A percentile compares a stretch with the other conserved stretches of the same genome.
Evolutionary conservation across 169 alveolate genomes (phyloP).

Genomic region (Cryptosporidium sp.): DNA sequence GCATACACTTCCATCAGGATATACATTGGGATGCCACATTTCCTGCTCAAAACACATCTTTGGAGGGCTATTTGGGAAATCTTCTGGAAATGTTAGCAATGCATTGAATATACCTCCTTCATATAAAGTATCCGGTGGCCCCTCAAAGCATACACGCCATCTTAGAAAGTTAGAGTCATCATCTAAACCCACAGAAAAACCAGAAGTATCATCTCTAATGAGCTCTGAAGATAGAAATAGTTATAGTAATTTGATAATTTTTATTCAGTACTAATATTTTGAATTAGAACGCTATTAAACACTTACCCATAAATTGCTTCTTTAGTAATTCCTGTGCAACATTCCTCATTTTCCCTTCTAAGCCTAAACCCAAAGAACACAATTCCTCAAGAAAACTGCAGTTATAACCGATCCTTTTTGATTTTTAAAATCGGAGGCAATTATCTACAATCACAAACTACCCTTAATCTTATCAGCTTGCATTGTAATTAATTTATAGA

Average conservation of each 20-base stretch:
- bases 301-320: conserved; percentile 84
- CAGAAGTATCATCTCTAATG: conserved; percentile 87
- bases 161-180: conserved; percentile 91
- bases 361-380: conserved; percentile 29
- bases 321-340: conserved; percentile 85
- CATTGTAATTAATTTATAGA: neutral
- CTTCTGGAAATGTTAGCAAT: conserved; percentile 94
- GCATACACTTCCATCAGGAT: conserved; percentile 96
- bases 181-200: conserved; percentile 95
- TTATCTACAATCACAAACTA: neutral
- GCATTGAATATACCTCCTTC: conserved; percentile 98
- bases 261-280: neutral
- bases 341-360: conserved; percentile 78
- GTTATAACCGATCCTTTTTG: neutral
- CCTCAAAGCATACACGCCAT: conserved; percentile 96
- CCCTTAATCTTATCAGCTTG: neutral
- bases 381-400: conserved; percentile 1
- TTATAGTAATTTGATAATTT: neutral
- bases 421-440: neutral
- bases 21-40: conserved; percentile 98
- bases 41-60: conserved; percentile 95
- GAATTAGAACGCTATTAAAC: neutral
- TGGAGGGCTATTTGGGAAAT: conserved; percentile 98
- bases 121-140: conserved; percentile 95
- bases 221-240: conserved; percentile 79